Conservation (phyloP, 2,329 filamentous ascomycete species). For the Pseudogymnoascus verrucosus region DNA sequence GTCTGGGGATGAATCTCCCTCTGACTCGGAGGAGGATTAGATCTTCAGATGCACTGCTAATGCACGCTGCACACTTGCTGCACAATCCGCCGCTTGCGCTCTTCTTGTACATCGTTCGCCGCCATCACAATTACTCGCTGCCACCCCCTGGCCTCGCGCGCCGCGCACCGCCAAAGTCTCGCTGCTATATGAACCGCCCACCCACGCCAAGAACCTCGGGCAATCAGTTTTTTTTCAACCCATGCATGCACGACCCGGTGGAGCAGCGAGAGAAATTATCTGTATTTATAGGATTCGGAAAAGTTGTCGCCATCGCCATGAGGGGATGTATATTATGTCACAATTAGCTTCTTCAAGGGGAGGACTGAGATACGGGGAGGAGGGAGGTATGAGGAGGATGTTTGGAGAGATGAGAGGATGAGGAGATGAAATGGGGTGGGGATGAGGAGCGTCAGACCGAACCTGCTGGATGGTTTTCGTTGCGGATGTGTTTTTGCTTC, state of each 20-base stretch:
- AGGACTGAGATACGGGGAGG: background rate
- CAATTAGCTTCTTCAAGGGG: background rate
- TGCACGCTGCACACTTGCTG: background rate
- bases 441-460: background rate
- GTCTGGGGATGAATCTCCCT: conserved; percentile 43
- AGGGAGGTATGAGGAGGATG: background rate
- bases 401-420: background rate
- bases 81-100: conserved; percentile 2
- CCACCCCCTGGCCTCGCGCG: background rate
- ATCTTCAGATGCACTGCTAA: background rate
- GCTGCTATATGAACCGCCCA: background rate
- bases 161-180: background rate
- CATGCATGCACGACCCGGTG: background rate
- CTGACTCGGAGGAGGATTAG: conserved; percentile 44
- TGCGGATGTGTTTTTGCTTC: background rate
- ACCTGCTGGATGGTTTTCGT: background rate
- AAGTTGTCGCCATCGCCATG: background rate
- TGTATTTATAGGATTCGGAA: conserved; percentile 5
- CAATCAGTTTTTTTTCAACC: background rate
- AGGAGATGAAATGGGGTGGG: background rate
- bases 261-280: background rate
- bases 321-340: conserved; percentile 3
- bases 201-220: background rate
- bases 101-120: conserved; percentile 5
- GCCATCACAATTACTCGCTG: background rate